Evolutionary conservation across 371 early-diverging fungal genomes (phyloP).

Genomic region (Mucor sp.): DNA sequence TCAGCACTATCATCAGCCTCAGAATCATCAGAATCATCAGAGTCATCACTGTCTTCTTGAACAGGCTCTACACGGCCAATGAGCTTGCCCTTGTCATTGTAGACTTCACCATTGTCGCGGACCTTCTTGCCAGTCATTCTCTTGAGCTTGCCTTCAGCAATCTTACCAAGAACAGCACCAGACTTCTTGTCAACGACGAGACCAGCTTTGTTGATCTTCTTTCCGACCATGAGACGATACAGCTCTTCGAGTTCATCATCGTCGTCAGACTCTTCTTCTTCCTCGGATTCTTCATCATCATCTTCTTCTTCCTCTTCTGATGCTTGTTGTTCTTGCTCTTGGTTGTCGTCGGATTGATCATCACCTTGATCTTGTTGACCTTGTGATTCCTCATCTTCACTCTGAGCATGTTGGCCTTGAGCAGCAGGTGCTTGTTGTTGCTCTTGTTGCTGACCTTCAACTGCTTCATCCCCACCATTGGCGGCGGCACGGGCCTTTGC

Average conservation of each 20-base stretch:
- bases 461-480: background rate
- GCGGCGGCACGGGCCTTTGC: background rate
- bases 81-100: slow-evolving; percentile 21
- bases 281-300: background rate
- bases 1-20: background rate
- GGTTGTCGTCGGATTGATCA: background rate
- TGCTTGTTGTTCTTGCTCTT: background rate
- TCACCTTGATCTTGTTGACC: background rate
- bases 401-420: background rate
- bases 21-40: background rate
- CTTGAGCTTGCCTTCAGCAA: slow-evolving; percentile 22
- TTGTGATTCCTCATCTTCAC: background rate
- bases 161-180: slow-evolving; percentile 17
- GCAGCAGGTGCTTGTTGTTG: background rate
- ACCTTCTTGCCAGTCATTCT: slow-evolving; percentile 17
- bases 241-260: slow-evolving; percentile 16
- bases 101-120: slow-evolving; percentile 20
- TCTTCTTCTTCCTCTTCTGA: slow-evolving; percentile 3
- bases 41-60: slow-evolving; percentile 7
- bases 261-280: slow-evolving; percentile 6
- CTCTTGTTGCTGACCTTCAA: background rate
- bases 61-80: slow-evolving; percentile 23
- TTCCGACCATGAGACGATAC: slow-evolving; percentile 14
- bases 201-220: slow-evolving; percentile 23
- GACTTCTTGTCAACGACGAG: slow-evolving; percentile 20